A percentile compares a stretch with the other conserved stretches of the same genome.
phyloP scores from a whole-genome alignment of 306 rosid species.

The Medicago lupulina region DNA sequence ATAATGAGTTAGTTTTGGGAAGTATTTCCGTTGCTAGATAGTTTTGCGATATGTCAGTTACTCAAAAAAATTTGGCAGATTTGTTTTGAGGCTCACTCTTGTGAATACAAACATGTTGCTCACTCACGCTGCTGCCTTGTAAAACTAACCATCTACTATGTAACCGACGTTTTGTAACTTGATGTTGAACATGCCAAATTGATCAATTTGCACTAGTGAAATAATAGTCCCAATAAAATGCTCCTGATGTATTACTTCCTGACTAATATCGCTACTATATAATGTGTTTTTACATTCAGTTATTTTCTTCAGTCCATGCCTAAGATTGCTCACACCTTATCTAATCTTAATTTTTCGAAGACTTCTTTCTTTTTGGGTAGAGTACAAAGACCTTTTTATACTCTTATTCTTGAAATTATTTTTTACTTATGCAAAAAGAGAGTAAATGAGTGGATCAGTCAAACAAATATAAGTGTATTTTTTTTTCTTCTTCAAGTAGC shows the following conservation, averaged over 20 bases:
- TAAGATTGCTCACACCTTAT: background rate
- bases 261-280: too few relatives aligned
- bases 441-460: background rate
- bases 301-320: background rate
- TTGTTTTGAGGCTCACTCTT: background rate
- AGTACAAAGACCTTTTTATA: background rate
- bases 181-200: background rate
- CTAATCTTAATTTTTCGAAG: background rate
- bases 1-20: background rate
- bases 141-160: background rate
- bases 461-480: too few relatives aligned
- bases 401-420: too few relatives aligned
- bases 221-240: background rate
- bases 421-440: background rate
- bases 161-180: too few relatives aligned
- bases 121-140: too few relatives aligned
- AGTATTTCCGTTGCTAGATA: background rate
- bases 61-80: background rate
- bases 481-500: too few relatives aligned
- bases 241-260: too few relatives aligned
- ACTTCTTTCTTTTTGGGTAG: too few relatives aligned
- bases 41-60: background rate
- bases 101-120: background rate
- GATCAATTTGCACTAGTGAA: background rate
- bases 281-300: too few relatives aligned